Evolutionary conservation across 495 filamentous ascomycete genomes (phyloP).

Genomic region (Oidiodendron maius): DNA sequence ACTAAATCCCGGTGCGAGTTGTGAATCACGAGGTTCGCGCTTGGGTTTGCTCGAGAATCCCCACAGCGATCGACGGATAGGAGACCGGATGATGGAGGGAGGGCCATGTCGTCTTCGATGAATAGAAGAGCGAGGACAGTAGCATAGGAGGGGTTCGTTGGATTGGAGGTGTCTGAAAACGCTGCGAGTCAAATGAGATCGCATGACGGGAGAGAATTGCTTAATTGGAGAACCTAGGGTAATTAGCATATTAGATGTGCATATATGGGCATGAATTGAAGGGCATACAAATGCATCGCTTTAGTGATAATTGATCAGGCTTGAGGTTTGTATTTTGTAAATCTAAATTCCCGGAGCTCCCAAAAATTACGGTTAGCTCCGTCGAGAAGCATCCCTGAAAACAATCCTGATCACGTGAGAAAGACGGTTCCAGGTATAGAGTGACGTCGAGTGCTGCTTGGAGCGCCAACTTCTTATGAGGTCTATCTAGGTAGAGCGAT

Average conservation of each 20-base stretch:
- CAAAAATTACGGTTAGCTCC: background rate
- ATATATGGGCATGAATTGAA: background rate
- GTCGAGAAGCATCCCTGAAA: no score
- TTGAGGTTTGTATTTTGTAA: constrained; percentile 9
- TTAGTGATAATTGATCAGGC: constrained; percentile 8
- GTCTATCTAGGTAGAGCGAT: no score
- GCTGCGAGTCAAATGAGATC: constrained; percentile 71
- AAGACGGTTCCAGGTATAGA: no score
- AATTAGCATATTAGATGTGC: no score
- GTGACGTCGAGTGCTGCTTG: no score
- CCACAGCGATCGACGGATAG: constrained; percentile 47
- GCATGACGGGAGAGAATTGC: constrained; percentile 47
- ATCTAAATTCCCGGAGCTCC: background rate
- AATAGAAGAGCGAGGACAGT: constrained; percentile 18
- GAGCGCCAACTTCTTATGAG: no score
- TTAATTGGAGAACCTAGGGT: no score
- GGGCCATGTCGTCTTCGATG: constrained; percentile 3
- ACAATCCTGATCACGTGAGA: no score
- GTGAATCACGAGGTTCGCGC: constrained; percentile 43
- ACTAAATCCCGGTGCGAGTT: constrained; percentile 55
- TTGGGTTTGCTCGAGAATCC: constrained; percentile 51
- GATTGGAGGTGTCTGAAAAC: constrained; percentile 67
- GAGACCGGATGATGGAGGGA: constrained; percentile 27
- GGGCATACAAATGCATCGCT: constrained; percentile 12
- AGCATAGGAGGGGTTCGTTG: constrained; percentile 49